Percentiles rank a stretch among this genome's conserved stretches.
Conservation (phyloP, 345 rosid genomes). For the Brassica carinata region DNA sequence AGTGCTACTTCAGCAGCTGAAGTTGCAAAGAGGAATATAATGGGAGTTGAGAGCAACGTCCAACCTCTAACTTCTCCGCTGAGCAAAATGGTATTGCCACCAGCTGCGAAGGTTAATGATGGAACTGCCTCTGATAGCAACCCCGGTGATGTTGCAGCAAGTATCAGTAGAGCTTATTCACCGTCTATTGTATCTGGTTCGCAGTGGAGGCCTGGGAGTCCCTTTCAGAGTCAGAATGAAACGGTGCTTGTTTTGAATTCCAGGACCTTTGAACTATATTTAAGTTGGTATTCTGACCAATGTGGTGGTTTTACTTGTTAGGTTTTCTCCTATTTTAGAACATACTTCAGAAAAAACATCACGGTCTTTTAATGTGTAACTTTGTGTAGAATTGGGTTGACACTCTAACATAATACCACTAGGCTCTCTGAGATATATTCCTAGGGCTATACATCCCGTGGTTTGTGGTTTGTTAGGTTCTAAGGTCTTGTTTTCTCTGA, state of each 20-base stretch:
- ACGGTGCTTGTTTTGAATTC: constrained; percentile 47
- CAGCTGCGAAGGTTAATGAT: constrained; percentile 69
- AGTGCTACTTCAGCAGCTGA: constrained; percentile 71
- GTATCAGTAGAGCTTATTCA: constrained; percentile 71
- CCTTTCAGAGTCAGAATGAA: constrained; percentile 87
- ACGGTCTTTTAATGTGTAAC: neutral
- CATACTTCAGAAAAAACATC: neutral
- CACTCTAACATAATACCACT: neutral
- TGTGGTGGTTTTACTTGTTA: constrained; percentile 17
- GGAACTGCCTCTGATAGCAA: constrained; percentile 60
- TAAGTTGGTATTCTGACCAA: constrained; percentile 3
- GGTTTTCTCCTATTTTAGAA: neutral
- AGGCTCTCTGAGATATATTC: constrained; percentile 9
- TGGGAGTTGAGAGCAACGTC: constrained; percentile 72
- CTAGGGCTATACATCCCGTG: constrained; percentile 16
- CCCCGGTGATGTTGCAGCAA: constrained; percentile 44
- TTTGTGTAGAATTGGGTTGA: constrained; percentile 1
- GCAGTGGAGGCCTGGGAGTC: constrained; percentile 93
- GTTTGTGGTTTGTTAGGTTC: constrained; percentile 11
- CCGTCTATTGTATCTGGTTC: constrained; percentile 73
- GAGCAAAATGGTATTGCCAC: constrained; percentile 79
- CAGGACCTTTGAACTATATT: neutral
- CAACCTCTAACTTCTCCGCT: constrained; percentile 71
- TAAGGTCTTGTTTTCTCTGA: neutral
- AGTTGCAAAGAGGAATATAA: constrained; percentile 73